A percentile compares a stretch with the other conserved stretches of the same genome.
These are phyloP conservation scores for Areca catechu DNA, from an alignment of 176 grass and related monocot genomes.

Conservation along the genomic window DNA sequence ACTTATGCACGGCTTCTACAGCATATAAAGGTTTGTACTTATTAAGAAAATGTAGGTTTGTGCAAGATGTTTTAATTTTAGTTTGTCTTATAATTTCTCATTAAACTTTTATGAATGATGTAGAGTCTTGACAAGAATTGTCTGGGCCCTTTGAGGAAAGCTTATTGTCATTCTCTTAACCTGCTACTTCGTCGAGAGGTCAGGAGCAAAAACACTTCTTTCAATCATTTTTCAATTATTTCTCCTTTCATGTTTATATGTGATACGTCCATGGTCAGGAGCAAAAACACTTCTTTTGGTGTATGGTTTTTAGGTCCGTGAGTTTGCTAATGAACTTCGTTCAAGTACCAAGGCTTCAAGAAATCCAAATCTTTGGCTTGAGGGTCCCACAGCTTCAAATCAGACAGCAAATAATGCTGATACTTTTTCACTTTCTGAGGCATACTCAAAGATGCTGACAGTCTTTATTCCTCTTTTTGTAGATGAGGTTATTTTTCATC, in stretches of 20 bases:
- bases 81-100: not conserved
- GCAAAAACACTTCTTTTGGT: no score
- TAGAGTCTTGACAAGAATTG: slow-evolving; percentile 93
- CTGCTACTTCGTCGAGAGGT: slow-evolving; percentile 91
- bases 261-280: no score
- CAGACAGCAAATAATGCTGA: slow-evolving; percentile 43
- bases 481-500: slow-evolving; percentile 56
- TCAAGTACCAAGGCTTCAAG: slow-evolving; percentile 57
- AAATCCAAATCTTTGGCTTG: slow-evolving; percentile 52
- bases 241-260: not conserved
- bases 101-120: no score
- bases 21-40: slow-evolving; percentile 60
- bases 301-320: slow-evolving; percentile 35
- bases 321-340: slow-evolving; percentile 87
- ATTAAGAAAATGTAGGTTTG: not conserved
- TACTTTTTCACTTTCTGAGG: slow-evolving; percentile 50
- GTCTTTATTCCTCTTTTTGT: slow-evolving; percentile 86
- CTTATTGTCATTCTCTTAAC: slow-evolving; percentile 93
- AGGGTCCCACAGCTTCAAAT: slow-evolving; percentile 47
- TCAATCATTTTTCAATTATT: not conserved
- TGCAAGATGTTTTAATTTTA: not conserved
- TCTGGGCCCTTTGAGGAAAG: slow-evolving; percentile 67
- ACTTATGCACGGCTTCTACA: slow-evolving; percentile 83
- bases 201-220: not conserved
- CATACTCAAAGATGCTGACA: slow-evolving; percentile 81